These are phyloP conservation scores for Lithospermum erythrorhizon DNA, from an alignment of 257 asterid genomes.

Conservation along the genomic window DNA sequence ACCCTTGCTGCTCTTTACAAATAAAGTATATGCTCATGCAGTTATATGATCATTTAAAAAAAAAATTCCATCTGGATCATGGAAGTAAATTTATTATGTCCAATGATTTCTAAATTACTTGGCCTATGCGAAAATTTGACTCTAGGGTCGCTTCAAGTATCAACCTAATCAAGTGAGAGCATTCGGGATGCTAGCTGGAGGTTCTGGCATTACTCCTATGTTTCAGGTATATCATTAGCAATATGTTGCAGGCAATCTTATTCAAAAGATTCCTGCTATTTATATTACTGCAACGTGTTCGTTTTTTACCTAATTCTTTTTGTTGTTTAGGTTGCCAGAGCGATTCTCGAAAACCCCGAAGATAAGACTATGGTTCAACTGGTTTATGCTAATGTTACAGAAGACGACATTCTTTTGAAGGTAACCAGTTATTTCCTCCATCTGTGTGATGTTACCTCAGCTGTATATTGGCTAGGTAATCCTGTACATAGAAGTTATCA, in stretches of 20 bases:
- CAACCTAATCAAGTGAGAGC: constrained; percentile 39
- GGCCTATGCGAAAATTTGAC: constrained; percentile 4
- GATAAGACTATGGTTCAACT: constrained; percentile 74
- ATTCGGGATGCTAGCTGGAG: constrained; percentile 48
- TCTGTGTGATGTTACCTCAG: neutral
- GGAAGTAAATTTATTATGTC: neutral
- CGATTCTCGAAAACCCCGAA: constrained; percentile 69
- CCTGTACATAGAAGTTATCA: neutral
- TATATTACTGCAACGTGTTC: neutral
- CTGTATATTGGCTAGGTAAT: neutral
- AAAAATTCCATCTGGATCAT: too few relatives aligned
- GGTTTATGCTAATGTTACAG: constrained; percentile 81
- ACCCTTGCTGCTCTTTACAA: too few relatives aligned
- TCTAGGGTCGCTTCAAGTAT: constrained; percentile 36
- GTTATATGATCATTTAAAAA: too few relatives aligned
- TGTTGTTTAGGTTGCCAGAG: constrained; percentile 67
- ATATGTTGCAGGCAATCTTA: neutral
- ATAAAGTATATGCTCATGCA: too few relatives aligned
- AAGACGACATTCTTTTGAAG: constrained; percentile 86
- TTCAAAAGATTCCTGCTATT: neutral
- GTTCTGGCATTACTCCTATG: constrained; percentile 48
- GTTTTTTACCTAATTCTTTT: neutral
- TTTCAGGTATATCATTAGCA: constrained; percentile 25
- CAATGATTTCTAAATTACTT: neutral
- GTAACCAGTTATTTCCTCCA: constrained; percentile 21